Evolutionary conservation across 2,329 filamentous ascomycete genomes (phyloP).

Genomic region (Aspergillus neoniger): DNA sequence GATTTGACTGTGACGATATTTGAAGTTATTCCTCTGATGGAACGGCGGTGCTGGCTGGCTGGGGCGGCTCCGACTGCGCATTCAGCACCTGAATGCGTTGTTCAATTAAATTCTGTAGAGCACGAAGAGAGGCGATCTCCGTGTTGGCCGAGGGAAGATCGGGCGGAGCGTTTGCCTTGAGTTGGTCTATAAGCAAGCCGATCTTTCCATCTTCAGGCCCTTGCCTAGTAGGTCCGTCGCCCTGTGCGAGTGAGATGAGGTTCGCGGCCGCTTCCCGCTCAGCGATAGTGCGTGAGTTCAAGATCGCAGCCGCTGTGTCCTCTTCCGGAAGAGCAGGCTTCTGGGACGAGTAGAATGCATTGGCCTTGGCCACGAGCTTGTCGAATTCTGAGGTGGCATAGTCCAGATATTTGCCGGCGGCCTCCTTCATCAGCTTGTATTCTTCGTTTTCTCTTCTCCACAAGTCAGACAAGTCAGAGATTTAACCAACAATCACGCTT

Average conservation of each 20-base stretch:
- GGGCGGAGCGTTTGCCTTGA: slow-evolving; percentile 31
- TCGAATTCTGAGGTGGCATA: slow-evolving; percentile 29
- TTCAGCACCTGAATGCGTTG: slow-evolving; percentile 31
- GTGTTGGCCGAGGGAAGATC: slow-evolving; percentile 28
- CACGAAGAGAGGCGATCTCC: slow-evolving; percentile 34
- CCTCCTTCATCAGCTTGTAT: slow-evolving; percentile 21
- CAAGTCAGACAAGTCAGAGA: slow-evolving; percentile 14
- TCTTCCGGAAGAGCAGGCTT: slow-evolving; percentile 19
- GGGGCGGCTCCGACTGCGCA: slow-evolving; percentile 7
- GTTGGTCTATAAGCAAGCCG: slow-evolving; percentile 33
- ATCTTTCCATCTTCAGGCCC: slow-evolving; percentile 24
- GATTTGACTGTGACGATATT: neutral
- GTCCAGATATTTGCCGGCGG: slow-evolving; percentile 26
- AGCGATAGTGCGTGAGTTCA: slow-evolving; percentile 28
- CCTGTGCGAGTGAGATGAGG: slow-evolving; percentile 33
- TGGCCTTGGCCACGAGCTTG: slow-evolving; percentile 27
- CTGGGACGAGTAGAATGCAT: slow-evolving; percentile 32
- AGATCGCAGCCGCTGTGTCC: slow-evolving; percentile 23
- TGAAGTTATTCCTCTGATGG: neutral
- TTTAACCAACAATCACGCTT: neutral
- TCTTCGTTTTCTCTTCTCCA: slow-evolving; percentile 25
- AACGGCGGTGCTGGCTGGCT: neutral
- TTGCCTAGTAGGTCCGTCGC: slow-evolving; percentile 12
- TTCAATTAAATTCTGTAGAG: slow-evolving; percentile 34
- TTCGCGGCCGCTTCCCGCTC: slow-evolving; percentile 37